Evolutionary conservation across 1,284 basidiomycete species (phyloP).

Genomic region (Puccinia horiana): DNA sequence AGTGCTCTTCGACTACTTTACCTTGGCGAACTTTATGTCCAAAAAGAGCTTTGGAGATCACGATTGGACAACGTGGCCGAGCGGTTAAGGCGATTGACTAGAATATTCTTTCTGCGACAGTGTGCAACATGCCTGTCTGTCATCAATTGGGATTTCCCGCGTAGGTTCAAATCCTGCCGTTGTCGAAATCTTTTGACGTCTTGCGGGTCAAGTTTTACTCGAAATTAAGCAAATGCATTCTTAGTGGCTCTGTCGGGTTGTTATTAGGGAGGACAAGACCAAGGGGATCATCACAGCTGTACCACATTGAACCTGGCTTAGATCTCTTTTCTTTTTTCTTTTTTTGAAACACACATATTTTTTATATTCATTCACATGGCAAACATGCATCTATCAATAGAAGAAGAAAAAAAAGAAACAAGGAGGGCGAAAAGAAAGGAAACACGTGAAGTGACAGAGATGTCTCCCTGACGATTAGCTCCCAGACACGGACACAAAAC

Average conservation of each 20-base stretch:
- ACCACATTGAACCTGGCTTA: no score
- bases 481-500: background rate
- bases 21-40: no score
- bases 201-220: no score
- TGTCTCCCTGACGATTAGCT: background rate
- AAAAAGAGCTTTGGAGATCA: no score
- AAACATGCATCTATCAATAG: background rate
- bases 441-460: background rate
- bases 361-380: background rate
- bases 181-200: background rate
- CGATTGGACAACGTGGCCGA: background rate
- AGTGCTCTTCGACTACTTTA: no score
- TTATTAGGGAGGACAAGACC: no score
- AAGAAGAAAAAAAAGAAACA: background rate
- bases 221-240: no score
- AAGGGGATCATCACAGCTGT: no score
- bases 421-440: background rate
- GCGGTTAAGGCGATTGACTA: slow-evolving; percentile 19
- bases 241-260: no score
- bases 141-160: slow-evolving; percentile 3
- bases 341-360: background rate
- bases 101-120: background rate
- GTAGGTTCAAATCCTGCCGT: no score
- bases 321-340: background rate
- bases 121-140: no score